Evolutionary conservation across 176 grass and related monocot species (phyloP), one percentile per base, ranked within the genome.

Genomic region (Musa beccarii): DNA sequence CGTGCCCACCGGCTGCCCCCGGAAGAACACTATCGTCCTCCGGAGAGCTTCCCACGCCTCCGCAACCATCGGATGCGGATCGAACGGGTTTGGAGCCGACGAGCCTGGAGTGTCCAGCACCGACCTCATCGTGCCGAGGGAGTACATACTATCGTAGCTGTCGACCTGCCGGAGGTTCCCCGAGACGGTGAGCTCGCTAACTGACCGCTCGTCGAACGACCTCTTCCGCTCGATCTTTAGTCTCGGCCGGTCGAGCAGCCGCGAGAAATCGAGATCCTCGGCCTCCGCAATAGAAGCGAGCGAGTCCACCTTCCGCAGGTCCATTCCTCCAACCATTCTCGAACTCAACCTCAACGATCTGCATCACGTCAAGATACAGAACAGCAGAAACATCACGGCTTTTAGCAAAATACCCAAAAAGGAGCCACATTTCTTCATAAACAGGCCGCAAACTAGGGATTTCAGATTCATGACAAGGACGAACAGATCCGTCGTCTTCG

Each of bases 161-260:
- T 68, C 66, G 11, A 29, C 24, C 11, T 24, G 8, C 26, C 66
- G 22, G 66, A 68, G 11, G 25, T 28, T 68, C 22, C 22, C 22
- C 24, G 14, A 25, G 66, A 16, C 22, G 24, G 26, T 26, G 26
- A 29, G 66, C 13, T 68, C 66, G 22, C 26, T 49, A 5, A 29
- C 14, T 1, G 66, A 68, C 2, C 22, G 22, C 26, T 68, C 66
- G 23, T 68, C 66, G 22, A 25, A 68, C 11, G 66, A 68, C 66
- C 66, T 68, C 66, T 68, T 25, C 22, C 66, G 66, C 66, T 68
- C 66, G 26, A 68, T 68, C 10, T 28, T 68, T 19, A 68, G 66
- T 22, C 26, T 25, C 24, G 66, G 66, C 19, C 26, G 11, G 66
- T 68, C 21, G 26, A 22, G 24, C 3, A 68, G 66, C 66, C 66